Evolutionary conservation across 352 stramenopile genomes (phyloP).

Genomic region (Globisporangium uncinulatum): DNA sequence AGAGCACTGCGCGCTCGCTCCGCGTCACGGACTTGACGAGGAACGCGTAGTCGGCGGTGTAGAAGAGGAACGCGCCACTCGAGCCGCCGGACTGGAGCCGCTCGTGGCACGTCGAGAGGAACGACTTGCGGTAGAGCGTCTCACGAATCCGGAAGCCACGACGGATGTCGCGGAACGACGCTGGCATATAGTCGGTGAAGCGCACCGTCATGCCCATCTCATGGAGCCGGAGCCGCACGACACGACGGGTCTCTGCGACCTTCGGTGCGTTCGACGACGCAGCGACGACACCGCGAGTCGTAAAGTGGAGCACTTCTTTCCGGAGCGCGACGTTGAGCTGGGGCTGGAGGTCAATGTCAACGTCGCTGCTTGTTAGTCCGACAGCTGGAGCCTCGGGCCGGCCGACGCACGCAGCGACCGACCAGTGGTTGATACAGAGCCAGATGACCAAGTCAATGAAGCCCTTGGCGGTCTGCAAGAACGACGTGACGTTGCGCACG

Average conservation of each 20-base stretch:
- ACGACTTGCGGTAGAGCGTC: conserved; percentile 68
- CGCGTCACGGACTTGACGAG: conserved; percentile 86
- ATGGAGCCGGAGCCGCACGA: conserved; percentile 71
- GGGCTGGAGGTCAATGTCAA: conserved; percentile 76
- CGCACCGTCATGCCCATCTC: conserved; percentile 78
- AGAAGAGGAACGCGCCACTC: conserved; percentile 91
- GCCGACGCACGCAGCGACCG: conserved; percentile 4
- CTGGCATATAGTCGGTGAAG: conserved; percentile 74
- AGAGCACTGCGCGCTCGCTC: conserved; percentile 69
- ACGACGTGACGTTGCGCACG: conserved; percentile 57
- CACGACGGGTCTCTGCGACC: conserved; percentile 34
- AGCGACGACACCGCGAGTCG: conserved; percentile 76
- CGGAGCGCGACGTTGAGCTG: conserved; percentile 83
- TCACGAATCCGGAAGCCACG: conserved; percentile 75
- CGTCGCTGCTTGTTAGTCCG: conserved; percentile 48
- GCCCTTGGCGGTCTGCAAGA: conserved; percentile 68
- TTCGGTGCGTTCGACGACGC: conserved; percentile 62
- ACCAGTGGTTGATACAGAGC: conserved; percentile 65
- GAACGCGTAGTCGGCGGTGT: conserved; percentile 82
- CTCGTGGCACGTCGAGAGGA: conserved; percentile 80
- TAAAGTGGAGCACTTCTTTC: conserved; percentile 88
- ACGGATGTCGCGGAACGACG: conserved; percentile 74
- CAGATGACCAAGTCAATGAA: conserved; percentile 85
- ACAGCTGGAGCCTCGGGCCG: conserved; percentile 2
- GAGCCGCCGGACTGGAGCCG: conserved; percentile 76